Evolutionary conservation across 2,329 filamentous ascomycete genomes (phyloP).

Genomic region (Bipolaris gigantea): DNA sequence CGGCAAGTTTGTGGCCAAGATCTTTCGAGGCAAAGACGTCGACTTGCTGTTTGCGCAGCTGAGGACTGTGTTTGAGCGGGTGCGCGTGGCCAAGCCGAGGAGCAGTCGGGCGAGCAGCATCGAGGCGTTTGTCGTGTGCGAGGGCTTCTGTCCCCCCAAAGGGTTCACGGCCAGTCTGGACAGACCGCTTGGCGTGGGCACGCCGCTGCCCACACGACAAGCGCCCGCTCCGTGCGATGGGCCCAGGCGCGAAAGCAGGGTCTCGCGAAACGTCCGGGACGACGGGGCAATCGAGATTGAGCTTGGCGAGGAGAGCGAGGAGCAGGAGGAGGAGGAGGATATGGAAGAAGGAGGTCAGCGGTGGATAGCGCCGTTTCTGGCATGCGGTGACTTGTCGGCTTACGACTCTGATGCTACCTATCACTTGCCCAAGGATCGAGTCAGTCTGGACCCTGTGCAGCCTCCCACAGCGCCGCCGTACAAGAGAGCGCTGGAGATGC

Average conservation of each 20-base stretch:
- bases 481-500: constrained; percentile 83
- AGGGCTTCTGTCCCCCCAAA: constrained; percentile 79
- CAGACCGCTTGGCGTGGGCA: constrained; percentile 69
- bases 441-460: constrained; percentile 88
- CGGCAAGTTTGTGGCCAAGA: constrained; percentile 97
- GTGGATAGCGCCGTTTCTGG: constrained; percentile 95
- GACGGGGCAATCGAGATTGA: constrained; percentile 55
- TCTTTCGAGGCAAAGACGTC: constrained; percentile 93
- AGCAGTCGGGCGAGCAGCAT: constrained; percentile 95
- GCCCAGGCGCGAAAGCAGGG: constrained; percentile 19
- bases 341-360: constrained; percentile 53
- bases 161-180: constrained; percentile 77
- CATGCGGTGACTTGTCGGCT: constrained; percentile 92
- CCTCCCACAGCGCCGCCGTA: constrained; percentile 96
- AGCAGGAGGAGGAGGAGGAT: constrained; percentile 45
- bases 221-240: constrained; percentile 28
- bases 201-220: constrained; percentile 49
- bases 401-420: constrained; percentile 98
- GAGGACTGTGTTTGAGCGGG: constrained; percentile 83
- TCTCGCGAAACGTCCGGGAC: constrained; percentile 40
- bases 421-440: constrained; percentile 79
- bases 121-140: constrained; percentile 94
- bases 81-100: constrained; percentile 89
- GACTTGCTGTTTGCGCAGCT: constrained; percentile 93
- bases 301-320: constrained; percentile 48